Conservation (phyloP, 805 yeast genomes). For the Zygotorulaspora danielsina region DNA sequence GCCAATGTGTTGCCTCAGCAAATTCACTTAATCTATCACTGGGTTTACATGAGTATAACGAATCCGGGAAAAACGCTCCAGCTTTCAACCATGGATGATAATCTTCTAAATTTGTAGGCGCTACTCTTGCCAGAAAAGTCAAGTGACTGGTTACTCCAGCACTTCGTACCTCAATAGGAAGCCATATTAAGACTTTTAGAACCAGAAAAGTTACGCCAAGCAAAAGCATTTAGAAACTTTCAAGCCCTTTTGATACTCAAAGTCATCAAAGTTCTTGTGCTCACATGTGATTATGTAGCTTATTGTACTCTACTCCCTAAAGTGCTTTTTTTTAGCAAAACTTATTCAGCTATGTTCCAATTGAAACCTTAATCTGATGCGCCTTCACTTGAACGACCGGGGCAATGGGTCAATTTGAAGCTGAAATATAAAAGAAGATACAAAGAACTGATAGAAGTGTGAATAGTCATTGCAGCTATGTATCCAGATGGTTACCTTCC, state of each 20-base stretch:
- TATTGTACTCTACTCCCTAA: background rate
- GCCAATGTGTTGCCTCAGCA: slow-evolving; percentile 70
- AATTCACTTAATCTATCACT: slow-evolving; percentile 38
- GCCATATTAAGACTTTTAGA: background rate
- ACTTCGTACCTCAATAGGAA: slow-evolving; percentile 3
- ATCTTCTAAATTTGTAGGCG: slow-evolving; percentile 34
- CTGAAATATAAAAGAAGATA: background rate
- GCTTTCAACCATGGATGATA: slow-evolving; percentile 40
- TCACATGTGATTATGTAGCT: background rate
- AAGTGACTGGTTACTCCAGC: slow-evolving; percentile 28
- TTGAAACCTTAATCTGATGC: too few species aligned
- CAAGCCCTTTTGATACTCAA: too few species aligned
- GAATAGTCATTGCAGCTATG: too few species aligned
- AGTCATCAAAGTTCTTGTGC: background rate
- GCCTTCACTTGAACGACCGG: slow-evolving; percentile 1
- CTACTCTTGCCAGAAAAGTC: slow-evolving; percentile 19
- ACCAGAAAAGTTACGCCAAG: background rate
- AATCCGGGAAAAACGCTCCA: slow-evolving; percentile 69
- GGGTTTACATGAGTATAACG: slow-evolving; percentile 57
- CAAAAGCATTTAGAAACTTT: too few species aligned
- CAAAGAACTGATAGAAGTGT: background rate
- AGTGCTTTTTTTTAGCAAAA: background rate
- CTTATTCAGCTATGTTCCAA: background rate
- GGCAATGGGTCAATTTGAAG: background rate
- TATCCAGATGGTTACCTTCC: slow-evolving; percentile 19